Evolutionary conservation across 257 asterid genomes (phyloP).

Genomic region (Cinchona pubescens): DNA sequence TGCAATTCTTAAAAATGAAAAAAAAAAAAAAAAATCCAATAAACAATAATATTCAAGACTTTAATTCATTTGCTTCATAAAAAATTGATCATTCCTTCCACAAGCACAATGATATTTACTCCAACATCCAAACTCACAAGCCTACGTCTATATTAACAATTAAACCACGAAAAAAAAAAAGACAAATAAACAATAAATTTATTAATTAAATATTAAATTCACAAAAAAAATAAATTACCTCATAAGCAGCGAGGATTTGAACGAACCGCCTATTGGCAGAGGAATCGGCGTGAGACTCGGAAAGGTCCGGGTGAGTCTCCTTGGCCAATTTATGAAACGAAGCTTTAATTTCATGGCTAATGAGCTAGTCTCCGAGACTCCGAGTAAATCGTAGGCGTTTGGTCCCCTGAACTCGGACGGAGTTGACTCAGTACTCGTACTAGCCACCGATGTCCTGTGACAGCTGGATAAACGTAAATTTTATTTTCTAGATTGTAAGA

Average conservation of each 20-base stretch:
- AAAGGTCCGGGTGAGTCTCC: constrained; percentile 90
- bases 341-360: constrained; percentile 65
- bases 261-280: constrained; percentile 56
- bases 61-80: too few relatives aligned
- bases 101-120: neutral
- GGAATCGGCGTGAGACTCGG: constrained; percentile 35
- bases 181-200: neutral
- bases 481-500: constrained; percentile 6
- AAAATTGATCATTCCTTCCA: too few relatives aligned
- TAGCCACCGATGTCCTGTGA: constrained; percentile 43
- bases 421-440: constrained; percentile 46
- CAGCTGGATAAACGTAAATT: constrained; percentile 15
- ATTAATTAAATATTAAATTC: neutral
- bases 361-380: constrained; percentile 69
- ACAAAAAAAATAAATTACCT: constrained; percentile 37
- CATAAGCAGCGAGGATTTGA: constrained; percentile 85
- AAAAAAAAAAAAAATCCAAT: too few relatives aligned
- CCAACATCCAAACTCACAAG: neutral
- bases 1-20: too few relatives aligned
- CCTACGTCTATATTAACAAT: neutral
- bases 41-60: too few relatives aligned
- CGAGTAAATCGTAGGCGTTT: constrained; percentile 75
- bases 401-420: constrained; percentile 58
- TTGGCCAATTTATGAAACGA: constrained; percentile 82
- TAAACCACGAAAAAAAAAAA: neutral